Evolutionary conservation across 2,329 filamentous ascomycete genomes (phyloP), one percentile per base, ranked within the genome.

Genomic region (Didymella glomerata): DNA sequence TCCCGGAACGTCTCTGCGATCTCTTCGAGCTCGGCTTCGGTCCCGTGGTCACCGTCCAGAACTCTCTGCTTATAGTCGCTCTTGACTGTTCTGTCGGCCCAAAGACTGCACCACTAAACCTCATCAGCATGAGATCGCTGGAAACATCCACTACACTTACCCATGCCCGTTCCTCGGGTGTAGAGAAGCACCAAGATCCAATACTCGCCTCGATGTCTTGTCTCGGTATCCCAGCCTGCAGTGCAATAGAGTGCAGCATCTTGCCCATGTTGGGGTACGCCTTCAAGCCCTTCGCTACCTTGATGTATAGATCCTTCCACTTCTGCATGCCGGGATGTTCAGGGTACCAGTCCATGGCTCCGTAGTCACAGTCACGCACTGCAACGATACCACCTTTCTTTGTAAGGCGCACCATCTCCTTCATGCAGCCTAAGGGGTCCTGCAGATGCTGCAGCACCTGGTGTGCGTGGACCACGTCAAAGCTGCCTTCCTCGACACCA

Each of bases 391-490:
- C 86, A 3, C 82, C 83, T 6, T 74, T 71, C 65, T 84, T 85
- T 22, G 78, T 74, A 1, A 88, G 83, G 0, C 83, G 79, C 13
- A 80, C 77, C 83, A 88, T 85, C 66, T 86, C 83, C 22, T 75
- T 72, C 57, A 88, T 70, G 3, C 83, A 81, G 2, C 72, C 68
- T 0, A 84, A 72, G 0, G 85, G 85, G 59, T 84, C 78, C 22
- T 76, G 71, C 4, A 88, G 74, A 70, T 88, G 86, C 62, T 83
- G 80, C 10, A 88, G 76, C 3, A 88, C 81, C 67, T 88, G 85
- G 65, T 86, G 84, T 24, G 80, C 82, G 65, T 84, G 83, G 7
- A 88, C 85, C n/a, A 88, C 71, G 64, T 89, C 86, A 61, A 88
- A 88, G 2, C 77, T 69, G 27, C 61, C 71, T 48, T 72, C 68